These are phyloP conservation scores for Magnusiomyces fungicola DNA, from an alignment of 1,139 yeast species.

Conservation along the genomic window DNA sequence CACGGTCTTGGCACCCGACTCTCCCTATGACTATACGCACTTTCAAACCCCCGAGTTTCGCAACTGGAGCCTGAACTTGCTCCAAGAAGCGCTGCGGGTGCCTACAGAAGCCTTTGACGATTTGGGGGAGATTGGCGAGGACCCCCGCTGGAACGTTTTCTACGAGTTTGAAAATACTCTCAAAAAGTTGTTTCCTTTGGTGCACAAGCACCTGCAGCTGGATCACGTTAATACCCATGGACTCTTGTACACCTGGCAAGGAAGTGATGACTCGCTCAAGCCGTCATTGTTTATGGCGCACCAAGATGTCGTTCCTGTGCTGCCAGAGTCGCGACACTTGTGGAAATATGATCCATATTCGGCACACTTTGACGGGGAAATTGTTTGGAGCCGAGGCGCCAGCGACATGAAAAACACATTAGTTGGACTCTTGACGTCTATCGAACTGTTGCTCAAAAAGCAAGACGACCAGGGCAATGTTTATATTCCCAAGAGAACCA, in stretches of 20 bases:
- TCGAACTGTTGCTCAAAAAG: constrained; percentile 41
- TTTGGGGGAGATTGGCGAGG: constrained; percentile 36
- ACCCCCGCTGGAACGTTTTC: constrained; percentile 39
- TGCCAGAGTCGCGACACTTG: constrained; percentile 43
- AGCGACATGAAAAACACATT: constrained; percentile 56
- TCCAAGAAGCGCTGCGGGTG: constrained; percentile 45
- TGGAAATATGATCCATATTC: constrained; percentile 70
- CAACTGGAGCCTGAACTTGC: constrained; percentile 3
- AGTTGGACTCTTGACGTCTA: constrained; percentile 51
- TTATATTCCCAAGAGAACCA: constrained; percentile 47
- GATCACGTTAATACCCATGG: constrained; percentile 61
- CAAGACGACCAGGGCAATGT: constrained; percentile 26
- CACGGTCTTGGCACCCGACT: neutral
- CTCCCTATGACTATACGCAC: constrained; percentile 1
- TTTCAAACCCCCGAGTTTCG: constrained; percentile 11
- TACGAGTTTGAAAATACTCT: constrained; percentile 50
- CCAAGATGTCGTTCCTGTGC: constrained; percentile 79
- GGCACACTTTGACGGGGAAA: constrained; percentile 56
- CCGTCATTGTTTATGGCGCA: constrained; percentile 71
- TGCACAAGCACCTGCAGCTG: constrained; percentile 43
- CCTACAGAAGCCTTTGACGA: constrained; percentile 59
- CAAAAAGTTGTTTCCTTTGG: constrained; percentile 50
- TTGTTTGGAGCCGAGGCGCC: constrained; percentile 59
- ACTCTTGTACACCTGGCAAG: constrained; percentile 59
- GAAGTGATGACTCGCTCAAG: constrained; percentile 44